Conservation (phyloP, 2,329 filamentous ascomycete genomes). For the Didymellaceae sp. region DNA sequence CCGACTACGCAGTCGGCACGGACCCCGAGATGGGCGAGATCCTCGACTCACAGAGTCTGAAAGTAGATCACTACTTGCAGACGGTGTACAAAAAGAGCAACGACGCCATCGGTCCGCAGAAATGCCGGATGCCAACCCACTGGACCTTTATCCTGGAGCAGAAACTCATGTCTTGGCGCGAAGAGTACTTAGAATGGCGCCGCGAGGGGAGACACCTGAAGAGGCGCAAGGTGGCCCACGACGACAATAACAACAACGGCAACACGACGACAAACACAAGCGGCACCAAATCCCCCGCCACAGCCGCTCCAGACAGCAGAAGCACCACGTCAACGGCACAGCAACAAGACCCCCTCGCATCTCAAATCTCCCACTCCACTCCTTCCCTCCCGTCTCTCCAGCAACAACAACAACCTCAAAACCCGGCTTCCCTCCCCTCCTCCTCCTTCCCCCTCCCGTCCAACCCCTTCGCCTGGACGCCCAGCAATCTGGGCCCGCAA, state of each 20-base stretch:
- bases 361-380: not conserved
- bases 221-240: slow-evolving; percentile 15
- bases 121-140: slow-evolving; percentile 41
- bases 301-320: not conserved
- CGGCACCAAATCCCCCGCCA: not conserved
- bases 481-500: not conserved
- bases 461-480: slow-evolving; percentile 18
- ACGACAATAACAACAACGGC: no score
- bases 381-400: not conserved
- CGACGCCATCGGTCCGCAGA: slow-evolving; percentile 39
- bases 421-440: not conserved
- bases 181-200: slow-evolving; percentile 39
- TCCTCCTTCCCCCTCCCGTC: slow-evolving; percentile 20
- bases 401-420: not conserved
- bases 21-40: slow-evolving; percentile 43
- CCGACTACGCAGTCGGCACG: slow-evolving; percentile 45
- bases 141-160: slow-evolving; percentile 41
- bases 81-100: slow-evolving; percentile 27
- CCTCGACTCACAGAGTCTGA: slow-evolving; percentile 40
- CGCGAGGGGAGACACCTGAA: slow-evolving; percentile 37
- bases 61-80: slow-evolving; percentile 41
- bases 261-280: not conserved
- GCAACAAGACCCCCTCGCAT: not conserved
- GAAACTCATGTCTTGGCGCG: slow-evolving; percentile 43
- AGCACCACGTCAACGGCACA: no score